These are phyloP conservation scores for Polytrichum commune DNA, from an alignment of 225 moss, liverwort and hornwort genomes.

Conservation along the genomic window DNA sequence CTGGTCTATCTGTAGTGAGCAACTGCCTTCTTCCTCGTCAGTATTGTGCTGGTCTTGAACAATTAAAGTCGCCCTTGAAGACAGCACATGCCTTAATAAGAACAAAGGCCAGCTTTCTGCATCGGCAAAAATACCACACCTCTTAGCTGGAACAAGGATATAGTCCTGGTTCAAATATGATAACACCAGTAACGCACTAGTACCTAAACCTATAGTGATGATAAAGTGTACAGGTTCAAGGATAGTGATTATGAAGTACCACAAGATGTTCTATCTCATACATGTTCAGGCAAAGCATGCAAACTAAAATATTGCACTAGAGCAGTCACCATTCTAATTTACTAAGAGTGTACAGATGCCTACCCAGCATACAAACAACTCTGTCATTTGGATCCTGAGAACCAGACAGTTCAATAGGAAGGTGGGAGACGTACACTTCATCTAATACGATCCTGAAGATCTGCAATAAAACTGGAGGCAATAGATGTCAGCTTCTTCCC, in stretches of 20 bases:
- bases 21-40: not conserved
- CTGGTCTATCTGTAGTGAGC: not conserved
- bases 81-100: constrained; percentile 1
- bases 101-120: constrained; percentile 11
- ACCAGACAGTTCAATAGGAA: not conserved
- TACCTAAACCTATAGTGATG: not conserved
- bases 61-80: not conserved
- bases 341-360: not conserved
- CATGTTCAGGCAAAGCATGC: not conserved
- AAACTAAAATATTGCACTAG: not conserved
- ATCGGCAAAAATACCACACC: not conserved
- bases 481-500: constrained; percentile 93
- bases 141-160: not conserved
- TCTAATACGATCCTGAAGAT: constrained; percentile 92
- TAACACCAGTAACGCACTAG: not conserved
- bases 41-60: not conserved
- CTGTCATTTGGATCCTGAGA: not conserved
- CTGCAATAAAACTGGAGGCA: constrained; percentile 90
- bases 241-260: not conserved
- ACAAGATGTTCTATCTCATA: not conserved
- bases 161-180: not conserved
- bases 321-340: not conserved
- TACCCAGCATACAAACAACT: constrained; percentile 1
- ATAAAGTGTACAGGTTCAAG: too few relatives aligned
- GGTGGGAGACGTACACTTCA: constrained; percentile 36